phyloP scores from a whole-genome alignment of 768 basidiomycete species.

The Omphalotus guepiniiformis region DNA sequence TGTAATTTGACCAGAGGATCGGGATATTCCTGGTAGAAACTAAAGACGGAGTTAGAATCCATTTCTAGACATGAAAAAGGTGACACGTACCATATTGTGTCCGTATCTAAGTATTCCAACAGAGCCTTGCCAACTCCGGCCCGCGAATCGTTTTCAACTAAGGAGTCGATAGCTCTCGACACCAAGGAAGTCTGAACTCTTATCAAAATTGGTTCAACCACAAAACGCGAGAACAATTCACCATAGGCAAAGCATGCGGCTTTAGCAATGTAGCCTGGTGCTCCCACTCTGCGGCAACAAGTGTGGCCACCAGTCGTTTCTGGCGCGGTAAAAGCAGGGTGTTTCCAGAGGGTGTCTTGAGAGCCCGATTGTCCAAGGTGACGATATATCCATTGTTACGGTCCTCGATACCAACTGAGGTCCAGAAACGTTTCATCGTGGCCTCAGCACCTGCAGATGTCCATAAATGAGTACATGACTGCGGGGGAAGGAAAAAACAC shows the following conservation, averaged over 20 bases:
- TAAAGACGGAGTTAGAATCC: slow-evolving; percentile 24
- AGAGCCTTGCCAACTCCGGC: slow-evolving; percentile 63
- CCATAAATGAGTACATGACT: background rate
- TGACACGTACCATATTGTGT: slow-evolving; percentile 73
- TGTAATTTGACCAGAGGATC: slow-evolving; percentile 74
- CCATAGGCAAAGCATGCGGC: slow-evolving; percentile 89
- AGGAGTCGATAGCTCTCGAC: slow-evolving; percentile 83
- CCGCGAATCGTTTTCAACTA: slow-evolving; percentile 53
- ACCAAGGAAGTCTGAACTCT: slow-evolving; percentile 76
- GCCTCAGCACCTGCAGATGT: slow-evolving; percentile 69
- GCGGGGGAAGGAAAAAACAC: slow-evolving; percentile 13
- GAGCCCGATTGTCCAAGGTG: slow-evolving; percentile 75
- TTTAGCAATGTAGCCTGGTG: slow-evolving; percentile 83
- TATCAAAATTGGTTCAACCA: slow-evolving; percentile 8
- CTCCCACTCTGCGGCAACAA: slow-evolving; percentile 97
- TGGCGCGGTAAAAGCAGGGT: slow-evolving; percentile 64
- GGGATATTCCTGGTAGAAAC: slow-evolving; percentile 82
- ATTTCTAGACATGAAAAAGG: background rate
- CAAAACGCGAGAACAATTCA: slow-evolving; percentile 25
- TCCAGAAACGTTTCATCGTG: slow-evolving; percentile 92
- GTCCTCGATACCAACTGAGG: slow-evolving; percentile 73
- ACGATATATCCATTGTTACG: slow-evolving; percentile 44
- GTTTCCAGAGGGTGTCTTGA: slow-evolving; percentile 89
- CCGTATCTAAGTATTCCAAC: slow-evolving; percentile 87
- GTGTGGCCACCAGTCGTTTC: slow-evolving; percentile 70